A percentile compares a stretch with the other conserved stretches of the same genome.
Evolutionary conservation across 1,284 basidiomycete species (phyloP).

Genomic region (Erythrobasidium hasegawianum): DNA sequence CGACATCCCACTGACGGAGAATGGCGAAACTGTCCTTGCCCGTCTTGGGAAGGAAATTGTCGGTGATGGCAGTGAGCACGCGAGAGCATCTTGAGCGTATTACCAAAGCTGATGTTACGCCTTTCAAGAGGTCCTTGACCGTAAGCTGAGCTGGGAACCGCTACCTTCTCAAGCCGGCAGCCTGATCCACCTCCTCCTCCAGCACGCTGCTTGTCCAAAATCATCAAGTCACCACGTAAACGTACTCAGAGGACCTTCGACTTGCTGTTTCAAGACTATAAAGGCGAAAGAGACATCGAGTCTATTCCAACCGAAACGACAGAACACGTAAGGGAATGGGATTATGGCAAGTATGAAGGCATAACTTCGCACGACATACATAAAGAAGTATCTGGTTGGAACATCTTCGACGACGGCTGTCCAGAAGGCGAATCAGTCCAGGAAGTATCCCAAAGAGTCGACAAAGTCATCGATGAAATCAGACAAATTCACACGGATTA

Average conservation of each 20-base stretch:
- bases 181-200: conserved; percentile 56
- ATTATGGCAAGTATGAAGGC: conserved; percentile 88
- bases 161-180: not conserved
- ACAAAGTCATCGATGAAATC: conserved; percentile 69
- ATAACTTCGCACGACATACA: conserved; percentile 63
- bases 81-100: too few species aligned
- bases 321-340: conserved; percentile 63
- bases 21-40: conserved; percentile 68
- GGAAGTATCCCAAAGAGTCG: conserved; percentile 51
- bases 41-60: conserved; percentile 64
- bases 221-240: conserved; percentile 75
- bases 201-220: conserved; percentile 69
- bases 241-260: conserved; percentile 82
- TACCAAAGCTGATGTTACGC: too few species aligned
- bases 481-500: conserved; percentile 55
- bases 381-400: conserved; percentile 58
- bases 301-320: conserved; percentile 39
- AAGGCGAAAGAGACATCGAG: conserved; percentile 49
- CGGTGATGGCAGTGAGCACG: conserved; percentile 68
- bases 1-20: conserved; percentile 77
- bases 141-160: conserved; percentile 4
- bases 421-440: conserved; percentile 33
- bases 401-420: conserved; percentile 65
- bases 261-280: conserved; percentile 64
- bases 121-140: conserved; percentile 20